Percentiles rank a stretch among this genome's conserved stretches.
phyloP scores from a whole-genome alignment of 192 early-diverging fungal species.

The Rhizoclosmatium globosum region DNA sequence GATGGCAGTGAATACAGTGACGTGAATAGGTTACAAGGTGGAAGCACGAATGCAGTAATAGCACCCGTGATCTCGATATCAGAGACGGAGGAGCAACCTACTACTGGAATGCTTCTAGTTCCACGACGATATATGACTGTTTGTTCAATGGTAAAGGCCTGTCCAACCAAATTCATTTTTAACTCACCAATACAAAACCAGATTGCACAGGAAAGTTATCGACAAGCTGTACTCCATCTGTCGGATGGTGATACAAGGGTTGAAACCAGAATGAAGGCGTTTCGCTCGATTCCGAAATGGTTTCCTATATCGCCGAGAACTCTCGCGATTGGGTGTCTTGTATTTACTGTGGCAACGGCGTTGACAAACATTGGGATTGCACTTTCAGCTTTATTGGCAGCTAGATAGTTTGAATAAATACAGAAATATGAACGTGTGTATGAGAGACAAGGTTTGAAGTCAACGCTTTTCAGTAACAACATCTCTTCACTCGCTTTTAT shows the following conservation, averaged over 20 bases:
- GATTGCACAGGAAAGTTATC: neutral
- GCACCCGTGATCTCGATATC: neutral
- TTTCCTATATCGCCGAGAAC: slow-evolving; percentile 25
- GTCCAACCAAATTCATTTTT: neutral
- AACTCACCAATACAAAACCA: neutral
- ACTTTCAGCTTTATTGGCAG: neutral
- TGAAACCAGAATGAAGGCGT: slow-evolving; percentile 8
- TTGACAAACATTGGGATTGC: slow-evolving; percentile 14
- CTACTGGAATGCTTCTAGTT: neutral
- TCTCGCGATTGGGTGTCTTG: slow-evolving; percentile 25
- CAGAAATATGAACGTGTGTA: too few species aligned
- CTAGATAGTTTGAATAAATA: neutral
- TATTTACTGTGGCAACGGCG: slow-evolving; percentile 12
- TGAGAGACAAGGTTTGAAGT: too few species aligned
- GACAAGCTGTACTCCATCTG: neutral
- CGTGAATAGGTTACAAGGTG: too few species aligned
- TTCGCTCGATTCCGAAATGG: slow-evolving; percentile 33
- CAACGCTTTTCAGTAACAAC: too few species aligned
- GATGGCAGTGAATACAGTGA: too few species aligned
- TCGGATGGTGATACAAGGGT: neutral
- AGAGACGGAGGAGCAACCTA: neutral
- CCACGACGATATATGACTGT: neutral
- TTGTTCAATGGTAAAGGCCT: neutral
- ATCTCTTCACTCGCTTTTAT: too few species aligned
- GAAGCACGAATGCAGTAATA: too few species aligned